These are phyloP conservation scores for Parachaetomium inaequale DNA, from an alignment of 495 filamentous ascomycete species.

Conservation along the genomic window DNA sequence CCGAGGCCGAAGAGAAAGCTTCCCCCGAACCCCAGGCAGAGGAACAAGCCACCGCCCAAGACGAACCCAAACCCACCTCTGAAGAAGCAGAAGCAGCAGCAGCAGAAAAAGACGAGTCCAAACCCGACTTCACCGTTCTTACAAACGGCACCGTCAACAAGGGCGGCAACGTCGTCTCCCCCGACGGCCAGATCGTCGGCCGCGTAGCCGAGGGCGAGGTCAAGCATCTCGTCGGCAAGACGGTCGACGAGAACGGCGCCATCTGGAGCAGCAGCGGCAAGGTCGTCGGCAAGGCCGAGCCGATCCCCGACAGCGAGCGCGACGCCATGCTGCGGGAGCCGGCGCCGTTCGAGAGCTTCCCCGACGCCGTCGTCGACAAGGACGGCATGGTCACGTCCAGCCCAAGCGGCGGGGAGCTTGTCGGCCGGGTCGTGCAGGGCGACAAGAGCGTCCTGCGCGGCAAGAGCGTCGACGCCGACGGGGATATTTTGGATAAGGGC, in stretches of 20 bases:
- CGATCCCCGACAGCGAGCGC: constrained; percentile 67
- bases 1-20: background rate
- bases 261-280: constrained; percentile 73
- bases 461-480: constrained; percentile 75
- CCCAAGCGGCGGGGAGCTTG: constrained; percentile 56
- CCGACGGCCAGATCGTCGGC: constrained; percentile 67
- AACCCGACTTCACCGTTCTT: constrained; percentile 60
- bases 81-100: background rate
- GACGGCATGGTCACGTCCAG: constrained; percentile 62
- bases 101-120: constrained; percentile 12
- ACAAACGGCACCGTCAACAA: constrained; percentile 73
- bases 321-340: constrained; percentile 59
- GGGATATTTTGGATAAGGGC: constrained; percentile 75
- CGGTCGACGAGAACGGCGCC: constrained; percentile 66
- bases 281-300: constrained; percentile 68
- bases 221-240: constrained; percentile 64
- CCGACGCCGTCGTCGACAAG: constrained; percentile 63
- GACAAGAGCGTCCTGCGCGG: constrained; percentile 70
- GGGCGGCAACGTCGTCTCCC: constrained; percentile 68
- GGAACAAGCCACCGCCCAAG: background rate
- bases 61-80: background rate
- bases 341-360: constrained; percentile 71
- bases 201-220: constrained; percentile 65
- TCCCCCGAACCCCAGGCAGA: background rate
- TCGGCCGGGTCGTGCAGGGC: constrained; percentile 73